Evolutionary conservation across 2,329 filamentous ascomycete species (phyloP), one percentile per base, ranked within the genome.

Genomic region (Colletotrichum simmondsii): DNA sequence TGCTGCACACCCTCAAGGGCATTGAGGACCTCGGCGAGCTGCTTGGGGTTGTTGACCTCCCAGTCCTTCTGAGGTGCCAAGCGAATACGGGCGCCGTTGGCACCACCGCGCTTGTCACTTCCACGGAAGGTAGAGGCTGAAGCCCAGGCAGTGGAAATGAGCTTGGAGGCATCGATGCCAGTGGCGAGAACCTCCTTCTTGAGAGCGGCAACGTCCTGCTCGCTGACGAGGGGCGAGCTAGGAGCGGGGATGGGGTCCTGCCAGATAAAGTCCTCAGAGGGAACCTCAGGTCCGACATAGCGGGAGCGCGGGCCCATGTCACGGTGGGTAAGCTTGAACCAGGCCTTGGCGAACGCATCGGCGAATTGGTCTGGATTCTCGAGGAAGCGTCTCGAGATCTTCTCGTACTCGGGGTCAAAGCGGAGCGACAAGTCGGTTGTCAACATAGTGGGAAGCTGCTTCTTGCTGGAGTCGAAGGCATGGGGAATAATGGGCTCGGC

Each of bases 251-350:
- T 82, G 12, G 92, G 92, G 78, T 95, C 93, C 78, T 95, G 92
- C 93, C 93, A 95, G 77, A 91, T 80, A n/a, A 92, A 85, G 12
- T 87, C 85, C 85, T 95, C 92, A 63, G 86, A 85, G 53, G 93
- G 93, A 22, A 94, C 86, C 82, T 95, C 93, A 1, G 93, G 93
- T 26, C 93, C 93, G 59, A 95, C 78, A 85, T 93, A 95, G 79
- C 92, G 92, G 35, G 87, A 81, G 66, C 90, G 86, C 42, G 93
- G 93, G 16, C 93, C 93, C 85, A 95, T 90, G 81, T 95, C 93
- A 85, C 93, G 92, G 85, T 95, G 93, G 32, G 93, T 87, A 56
- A 95, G 88, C 89, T 95, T 95, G 89, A 94, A 95, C 93, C 93
- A 95, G 14, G 93, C 93, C 61, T 90, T 89, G 22, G 88, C 86